A percentile compares a stretch with the other conserved stretches of the same genome.
phyloP scores from a whole-genome alignment of 768 basidiomycete genomes.

The Tulasnella sp. region DNA sequence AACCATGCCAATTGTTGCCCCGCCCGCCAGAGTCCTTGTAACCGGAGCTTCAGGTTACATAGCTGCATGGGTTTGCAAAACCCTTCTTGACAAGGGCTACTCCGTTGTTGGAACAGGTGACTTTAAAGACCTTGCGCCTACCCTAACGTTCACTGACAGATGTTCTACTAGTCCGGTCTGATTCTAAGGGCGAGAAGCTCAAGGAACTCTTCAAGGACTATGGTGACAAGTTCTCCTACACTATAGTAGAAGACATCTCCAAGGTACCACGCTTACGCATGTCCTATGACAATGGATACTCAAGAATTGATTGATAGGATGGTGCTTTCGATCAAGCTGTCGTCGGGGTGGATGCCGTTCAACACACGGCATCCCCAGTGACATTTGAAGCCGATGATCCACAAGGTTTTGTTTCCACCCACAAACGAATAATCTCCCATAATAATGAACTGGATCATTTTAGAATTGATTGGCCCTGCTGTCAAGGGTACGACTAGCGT shows the following conservation, averaged over 20 bases:
- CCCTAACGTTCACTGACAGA: not conserved
- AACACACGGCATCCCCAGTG: conserved; percentile 36
- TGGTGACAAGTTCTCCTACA: conserved; percentile 58
- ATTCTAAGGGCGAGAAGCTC: conserved; percentile 57
- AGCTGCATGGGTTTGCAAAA: conserved; percentile 22
- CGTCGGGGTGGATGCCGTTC: conserved; percentile 40
- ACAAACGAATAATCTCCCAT: no score
- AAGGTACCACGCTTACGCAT: not conserved
- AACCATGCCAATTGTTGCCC: conserved; percentile 25
- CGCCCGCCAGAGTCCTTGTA: conserved; percentile 28
- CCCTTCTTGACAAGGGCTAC: conserved; percentile 23
- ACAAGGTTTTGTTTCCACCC: conserved; percentile 9
- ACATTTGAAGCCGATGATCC: conserved; percentile 32
- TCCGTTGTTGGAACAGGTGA: conserved; percentile 21
- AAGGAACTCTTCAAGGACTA: conserved; percentile 50
- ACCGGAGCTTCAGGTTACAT: conserved; percentile 27
- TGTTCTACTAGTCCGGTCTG: conserved; percentile 49
- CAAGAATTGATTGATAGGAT: conserved; percentile 1
- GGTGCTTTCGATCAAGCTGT: conserved; percentile 43
- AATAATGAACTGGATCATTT: no score
- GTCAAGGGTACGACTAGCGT: conserved; percentile 38
- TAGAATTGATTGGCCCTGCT: conserved; percentile 40
- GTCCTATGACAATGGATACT: conserved; percentile 21
- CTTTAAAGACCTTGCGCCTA: not conserved
- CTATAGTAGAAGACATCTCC: conserved; percentile 48